Evolutionary conservation across 2,329 filamentous ascomycete genomes (phyloP).

Genomic region (Cytospora mali): DNA sequence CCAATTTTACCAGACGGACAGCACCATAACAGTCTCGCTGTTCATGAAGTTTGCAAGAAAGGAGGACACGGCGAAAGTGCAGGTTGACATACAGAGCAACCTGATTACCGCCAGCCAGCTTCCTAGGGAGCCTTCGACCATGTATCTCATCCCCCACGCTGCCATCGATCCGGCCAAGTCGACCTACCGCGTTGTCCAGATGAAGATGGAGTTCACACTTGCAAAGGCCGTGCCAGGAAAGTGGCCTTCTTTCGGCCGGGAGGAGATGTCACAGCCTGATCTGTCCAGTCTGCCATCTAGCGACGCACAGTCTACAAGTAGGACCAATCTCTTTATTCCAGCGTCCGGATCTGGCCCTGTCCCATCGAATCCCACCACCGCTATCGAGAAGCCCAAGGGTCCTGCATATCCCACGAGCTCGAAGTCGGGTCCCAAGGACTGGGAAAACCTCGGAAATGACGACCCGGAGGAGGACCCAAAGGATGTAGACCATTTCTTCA

Average conservation of each 20-base stretch:
- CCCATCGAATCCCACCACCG: constrained; percentile 15
- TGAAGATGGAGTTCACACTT: constrained; percentile 41
- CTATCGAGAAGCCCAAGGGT: constrained; percentile 6
- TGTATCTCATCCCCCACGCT: constrained; percentile 31
- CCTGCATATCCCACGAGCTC: constrained; percentile 87
- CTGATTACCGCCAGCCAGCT: constrained; percentile 17
- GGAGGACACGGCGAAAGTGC: constrained; percentile 32
- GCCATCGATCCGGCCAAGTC: constrained; percentile 32
- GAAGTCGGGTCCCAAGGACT: constrained; percentile 80
- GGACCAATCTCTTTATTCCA: not conserved
- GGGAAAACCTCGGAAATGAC: constrained; percentile 72
- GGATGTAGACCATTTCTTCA: constrained; percentile 83
- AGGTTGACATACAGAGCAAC: constrained; percentile 21
- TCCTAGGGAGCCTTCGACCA: constrained; percentile 11
- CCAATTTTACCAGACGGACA: constrained; percentile 47
- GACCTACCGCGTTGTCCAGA: constrained; percentile 34
- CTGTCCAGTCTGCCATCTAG: not conserved
- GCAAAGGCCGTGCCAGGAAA: constrained; percentile 36
- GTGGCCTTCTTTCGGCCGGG: constrained; percentile 38
- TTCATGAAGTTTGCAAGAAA: constrained; percentile 44
- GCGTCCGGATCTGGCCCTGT: not conserved
- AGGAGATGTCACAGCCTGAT: constrained; percentile 27
- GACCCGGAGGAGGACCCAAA: constrained; percentile 63
- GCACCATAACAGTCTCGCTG: constrained; percentile 41
- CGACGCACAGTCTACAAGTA: not conserved